Evolutionary conservation across 2,329 filamentous ascomycete species (phyloP).

Genomic region (Phoma sp.): DNA sequence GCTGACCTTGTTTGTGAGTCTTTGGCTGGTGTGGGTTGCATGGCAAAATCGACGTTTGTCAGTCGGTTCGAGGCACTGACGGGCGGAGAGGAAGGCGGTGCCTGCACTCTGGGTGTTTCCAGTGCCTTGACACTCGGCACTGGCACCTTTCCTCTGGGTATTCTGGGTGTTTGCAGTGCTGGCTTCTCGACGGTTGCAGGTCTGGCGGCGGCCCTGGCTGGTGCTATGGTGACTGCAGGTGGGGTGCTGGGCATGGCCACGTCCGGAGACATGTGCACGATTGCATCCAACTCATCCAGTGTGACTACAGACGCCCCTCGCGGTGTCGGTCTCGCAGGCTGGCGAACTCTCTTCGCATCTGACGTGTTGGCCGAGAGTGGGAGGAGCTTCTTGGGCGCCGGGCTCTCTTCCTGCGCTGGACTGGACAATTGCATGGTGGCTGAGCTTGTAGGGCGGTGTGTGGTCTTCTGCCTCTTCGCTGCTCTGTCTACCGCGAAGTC

Average conservation of each 20-base stretch:
- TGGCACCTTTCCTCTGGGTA: conserved; percentile 35
- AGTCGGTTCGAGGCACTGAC: conserved; percentile 48
- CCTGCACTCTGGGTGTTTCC: conserved; percentile 33
- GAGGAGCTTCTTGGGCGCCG: conserved; percentile 21
- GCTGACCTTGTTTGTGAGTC: neutral
- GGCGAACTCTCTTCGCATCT: conserved; percentile 28
- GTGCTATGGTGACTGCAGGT: conserved; percentile 6
- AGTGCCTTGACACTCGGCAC: conserved; percentile 30
- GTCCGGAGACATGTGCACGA: conserved; percentile 27
- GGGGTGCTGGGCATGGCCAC: conserved; percentile 35
- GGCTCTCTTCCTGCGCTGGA: conserved; percentile 18
- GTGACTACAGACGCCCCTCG: conserved; percentile 43
- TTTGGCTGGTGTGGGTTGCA: conserved; percentile 19
- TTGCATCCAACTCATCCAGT: conserved; percentile 40
- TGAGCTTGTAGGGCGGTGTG: conserved; percentile 14
- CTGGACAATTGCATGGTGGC: conserved; percentile 20
- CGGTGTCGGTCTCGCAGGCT: conserved; percentile 24
- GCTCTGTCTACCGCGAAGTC: conserved; percentile 43
- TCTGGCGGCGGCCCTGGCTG: neutral
- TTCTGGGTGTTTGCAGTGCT: conserved; percentile 25
- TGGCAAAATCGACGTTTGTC: conserved; percentile 39
- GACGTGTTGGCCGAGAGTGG: conserved; percentile 33
- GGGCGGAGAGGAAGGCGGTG: conserved; percentile 44
- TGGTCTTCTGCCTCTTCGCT: conserved; percentile 49
- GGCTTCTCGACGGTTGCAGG: neutral